Evolutionary conservation across 169 alveolate species (phyloP), one percentile per base, ranked within the genome.

Genomic region (Eimeria necatrix): DNA sequence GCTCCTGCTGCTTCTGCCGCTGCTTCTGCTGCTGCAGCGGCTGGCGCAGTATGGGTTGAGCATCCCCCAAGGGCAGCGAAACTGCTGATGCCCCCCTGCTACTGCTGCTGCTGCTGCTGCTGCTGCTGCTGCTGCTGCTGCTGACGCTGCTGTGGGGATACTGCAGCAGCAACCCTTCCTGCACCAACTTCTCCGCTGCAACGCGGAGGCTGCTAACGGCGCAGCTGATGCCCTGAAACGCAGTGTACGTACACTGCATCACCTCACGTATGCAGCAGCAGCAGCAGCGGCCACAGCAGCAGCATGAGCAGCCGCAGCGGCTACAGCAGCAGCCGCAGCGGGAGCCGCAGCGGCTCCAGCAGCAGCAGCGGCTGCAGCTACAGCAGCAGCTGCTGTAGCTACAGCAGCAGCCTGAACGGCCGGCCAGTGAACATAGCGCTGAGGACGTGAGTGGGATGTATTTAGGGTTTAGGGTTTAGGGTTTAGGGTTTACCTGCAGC

Each of bases 41-140:
- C 32, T 24, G 9, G 46, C 78, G 78, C 78, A 68, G 32, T 14
- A 68, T n/a, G n/a, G n/a, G 41, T 3, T 12, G 41, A 10, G 14
- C 32, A 24, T 24, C n/a, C 14, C 32, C 78, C 46, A 68, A 24
- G 14, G 78, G 78, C 78, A 18, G 2, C 46, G 46, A 7, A 7
- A n/a, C 78, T 14, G 78, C 32, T n/a, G 78, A 16, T 68, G 78
- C n/a, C 32, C 78, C 32, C 41, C 46, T 18, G 78, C 78, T 68
- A 24, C 78, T 68, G 78, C 78, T n/a, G 78, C 78, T 14, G 46
- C n/a, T 68, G 78, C 68, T 10, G 22, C 12, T 56, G 68, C 68
- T 10, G 22, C 22, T 56, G 5, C 46, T 68, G 41, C n/a, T 68
- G 32, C 68, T 10, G 22, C 12, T 56, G 68, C 68, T 10, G 22